Conservation (phyloP, 1,284 basidiomycete genomes). For the Chiua sp. region DNA sequence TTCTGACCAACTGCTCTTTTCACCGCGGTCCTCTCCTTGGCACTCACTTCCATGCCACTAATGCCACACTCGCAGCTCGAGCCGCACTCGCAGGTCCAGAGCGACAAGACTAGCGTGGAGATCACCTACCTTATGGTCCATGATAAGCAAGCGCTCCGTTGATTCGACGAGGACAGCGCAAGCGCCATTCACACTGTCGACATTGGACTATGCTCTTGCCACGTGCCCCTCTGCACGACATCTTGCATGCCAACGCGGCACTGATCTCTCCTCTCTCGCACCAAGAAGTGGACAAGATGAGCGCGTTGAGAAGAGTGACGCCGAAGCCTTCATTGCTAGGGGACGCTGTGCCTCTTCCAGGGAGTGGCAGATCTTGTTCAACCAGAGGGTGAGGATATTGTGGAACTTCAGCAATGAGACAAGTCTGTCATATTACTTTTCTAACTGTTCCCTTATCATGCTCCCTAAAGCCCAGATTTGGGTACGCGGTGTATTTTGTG, state of each 20-base stretch:
- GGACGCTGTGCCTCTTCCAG: neutral
- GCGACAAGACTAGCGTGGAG: constrained; percentile 94
- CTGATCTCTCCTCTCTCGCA: constrained; percentile 63
- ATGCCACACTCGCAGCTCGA: constrained; percentile 43
- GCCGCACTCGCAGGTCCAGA: constrained; percentile 70
- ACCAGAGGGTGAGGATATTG: constrained; percentile 51
- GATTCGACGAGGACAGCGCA: constrained; percentile 55
- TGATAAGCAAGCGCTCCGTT: constrained; percentile 59
- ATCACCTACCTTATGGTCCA: constrained; percentile 86
- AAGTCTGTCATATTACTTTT: constrained; percentile 45
- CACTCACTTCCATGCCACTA: constrained; percentile 54
- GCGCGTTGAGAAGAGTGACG: constrained; percentile 77
- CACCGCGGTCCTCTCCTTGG: constrained; percentile 41
- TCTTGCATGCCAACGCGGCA: constrained; percentile 68
- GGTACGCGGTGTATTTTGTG: constrained; percentile 43
- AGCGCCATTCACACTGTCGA: constrained; percentile 9
- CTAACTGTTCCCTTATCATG: neutral
- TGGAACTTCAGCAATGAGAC: constrained; percentile 88
- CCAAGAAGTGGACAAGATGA: constrained; percentile 81
- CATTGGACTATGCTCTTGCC: constrained; percentile 57
- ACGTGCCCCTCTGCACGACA: constrained; percentile 77
- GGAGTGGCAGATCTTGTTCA: constrained; percentile 3
- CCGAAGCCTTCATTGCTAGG: constrained; percentile 62
- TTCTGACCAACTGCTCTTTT: constrained; percentile 25
- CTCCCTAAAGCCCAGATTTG: constrained; percentile 74